Evolutionary conservation across 2,329 filamentous ascomycete species (phyloP), one percentile per base, ranked within the genome.

Genomic region (Calonectria pteridis): DNA sequence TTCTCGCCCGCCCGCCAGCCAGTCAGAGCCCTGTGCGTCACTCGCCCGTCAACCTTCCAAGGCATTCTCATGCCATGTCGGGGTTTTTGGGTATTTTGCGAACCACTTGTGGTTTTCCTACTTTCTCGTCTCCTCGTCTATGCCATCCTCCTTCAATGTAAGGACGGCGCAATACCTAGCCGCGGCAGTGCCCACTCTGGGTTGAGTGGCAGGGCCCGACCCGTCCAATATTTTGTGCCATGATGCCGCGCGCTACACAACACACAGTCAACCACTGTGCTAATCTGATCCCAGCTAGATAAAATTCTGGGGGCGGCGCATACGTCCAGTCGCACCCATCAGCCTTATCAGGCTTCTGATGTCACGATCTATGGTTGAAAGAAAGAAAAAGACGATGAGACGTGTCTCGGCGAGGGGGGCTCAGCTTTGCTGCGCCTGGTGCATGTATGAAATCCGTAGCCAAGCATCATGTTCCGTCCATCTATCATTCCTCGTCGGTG

Each of bases 321-420:
- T 3, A 14, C 33, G 18, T 62, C 23, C 23, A n/a, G 53, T n/a
- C 50, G 67, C 59, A 33, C 55, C 73, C 72, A 58, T 78, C 78
- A 79, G 78, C 78, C 78, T 76, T 79, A 78, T 77, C 77, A 67
- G 78, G 78, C 74, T 73, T 68, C 59, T 70, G 68, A 79, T 77
- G 78, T 80, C 78, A 79, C 78, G 58, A 71, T 53, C 55, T 63
- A 59, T 64, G 29, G 59, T 20, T 58, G 51, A 49, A 64, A 58
- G n/a, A n/a, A n/a, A n/a, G n/a, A n/a, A 58, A 63, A 64, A n/a
- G 40, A 43, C 23, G 37, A 33, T 74, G 74, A 79, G 75, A 78
- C 77, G 53, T 68, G 72, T 73, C 76, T 75, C 74, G 63, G 67
- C 5, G 33, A 67, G 65, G 67, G 67, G 73, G 74, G 74, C 76